These are phyloP conservation scores for Kwoniella bestiolae DNA, from an alignment of 768 basidiomycete genomes.

Conservation along the genomic window DNA sequence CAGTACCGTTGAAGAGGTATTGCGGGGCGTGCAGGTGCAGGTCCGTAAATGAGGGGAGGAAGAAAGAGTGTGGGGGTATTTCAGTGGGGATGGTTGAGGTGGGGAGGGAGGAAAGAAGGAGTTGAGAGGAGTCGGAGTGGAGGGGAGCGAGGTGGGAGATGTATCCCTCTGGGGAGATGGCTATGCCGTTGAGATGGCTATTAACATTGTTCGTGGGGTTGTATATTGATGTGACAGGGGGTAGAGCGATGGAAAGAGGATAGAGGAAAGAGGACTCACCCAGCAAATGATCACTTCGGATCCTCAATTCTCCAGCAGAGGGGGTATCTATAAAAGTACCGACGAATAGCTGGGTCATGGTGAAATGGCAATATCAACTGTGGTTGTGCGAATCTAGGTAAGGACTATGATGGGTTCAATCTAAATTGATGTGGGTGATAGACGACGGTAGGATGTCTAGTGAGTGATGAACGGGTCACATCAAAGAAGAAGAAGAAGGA, in stretches of 20 bases:
- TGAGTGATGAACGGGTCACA: background rate
- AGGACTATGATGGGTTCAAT: background rate
- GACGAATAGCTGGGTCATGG: constrained; percentile 5
- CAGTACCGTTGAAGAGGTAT: constrained; percentile 84
- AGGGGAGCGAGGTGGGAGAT: constrained; percentile 23
- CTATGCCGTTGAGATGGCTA: no score
- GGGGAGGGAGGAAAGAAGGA: constrained; percentile 7
- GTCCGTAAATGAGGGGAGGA: constrained; percentile 80
- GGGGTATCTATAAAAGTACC: constrained; percentile 63
- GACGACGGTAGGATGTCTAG: background rate
- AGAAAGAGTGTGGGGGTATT: constrained; percentile 58
- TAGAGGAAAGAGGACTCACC: constrained; percentile 55
- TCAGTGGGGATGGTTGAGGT: constrained; percentile 47
- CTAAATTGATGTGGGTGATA: background rate
- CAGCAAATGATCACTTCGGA: constrained; percentile 66
- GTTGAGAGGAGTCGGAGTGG: constrained; percentile 10
- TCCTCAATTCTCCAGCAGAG: constrained; percentile 63
- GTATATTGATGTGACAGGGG: no score
- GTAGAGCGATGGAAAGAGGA: background rate
- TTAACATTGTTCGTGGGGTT: no score
- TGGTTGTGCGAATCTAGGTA: no score
- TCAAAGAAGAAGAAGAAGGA: background rate
- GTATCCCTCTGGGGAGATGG: constrained; percentile 31
- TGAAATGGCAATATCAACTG: background rate
- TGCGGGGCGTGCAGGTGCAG: constrained; percentile 87